These are phyloP conservation scores for Boletus patriciae DNA, from an alignment of 768 basidiomycete species.

Conservation along the genomic window DNA sequence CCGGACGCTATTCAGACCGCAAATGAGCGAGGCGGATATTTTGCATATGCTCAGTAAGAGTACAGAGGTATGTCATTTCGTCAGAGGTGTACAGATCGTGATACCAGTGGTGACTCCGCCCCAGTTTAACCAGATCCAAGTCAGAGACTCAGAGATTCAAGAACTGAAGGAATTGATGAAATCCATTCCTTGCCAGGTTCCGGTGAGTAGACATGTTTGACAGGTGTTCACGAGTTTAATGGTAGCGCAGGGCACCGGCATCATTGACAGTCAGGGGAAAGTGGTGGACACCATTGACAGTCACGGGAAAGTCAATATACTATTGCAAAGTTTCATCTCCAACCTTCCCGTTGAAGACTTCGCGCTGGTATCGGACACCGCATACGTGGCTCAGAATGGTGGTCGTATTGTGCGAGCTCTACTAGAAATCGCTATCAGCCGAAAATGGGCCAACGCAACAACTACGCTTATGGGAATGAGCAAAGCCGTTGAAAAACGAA, in stretches of 20 bases:
- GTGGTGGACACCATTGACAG: constrained; percentile 21
- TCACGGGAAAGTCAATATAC: constrained; percentile 90
- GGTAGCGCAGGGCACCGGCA: constrained; percentile 53
- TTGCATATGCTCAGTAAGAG: constrained; percentile 84
- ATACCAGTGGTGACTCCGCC: neutral
- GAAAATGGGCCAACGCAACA: constrained; percentile 85
- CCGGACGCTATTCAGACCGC: constrained; percentile 69
- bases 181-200: constrained; percentile 75
- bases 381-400: constrained; percentile 92
- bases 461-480: constrained; percentile 83
- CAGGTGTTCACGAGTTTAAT: neutral
- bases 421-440: constrained; percentile 90
- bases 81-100: neutral
- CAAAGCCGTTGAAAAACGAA: constrained; percentile 87
- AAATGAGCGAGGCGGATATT: constrained; percentile 93
- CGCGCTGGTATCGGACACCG: constrained; percentile 92
- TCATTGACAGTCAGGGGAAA: constrained; percentile 7
- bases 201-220: constrained; percentile 44
- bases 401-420: constrained; percentile 93
- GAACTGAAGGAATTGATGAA: constrained; percentile 76
- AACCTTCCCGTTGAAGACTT: constrained; percentile 84
- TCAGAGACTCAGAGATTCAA: constrained; percentile 84
- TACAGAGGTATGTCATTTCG: constrained; percentile 65
- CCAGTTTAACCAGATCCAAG: constrained; percentile 93
- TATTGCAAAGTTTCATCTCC: constrained; percentile 90